Evolutionary conservation across 2,329 filamentous ascomycete genomes (phyloP).

Genomic region (Pezicula neosporulosa): DNA sequence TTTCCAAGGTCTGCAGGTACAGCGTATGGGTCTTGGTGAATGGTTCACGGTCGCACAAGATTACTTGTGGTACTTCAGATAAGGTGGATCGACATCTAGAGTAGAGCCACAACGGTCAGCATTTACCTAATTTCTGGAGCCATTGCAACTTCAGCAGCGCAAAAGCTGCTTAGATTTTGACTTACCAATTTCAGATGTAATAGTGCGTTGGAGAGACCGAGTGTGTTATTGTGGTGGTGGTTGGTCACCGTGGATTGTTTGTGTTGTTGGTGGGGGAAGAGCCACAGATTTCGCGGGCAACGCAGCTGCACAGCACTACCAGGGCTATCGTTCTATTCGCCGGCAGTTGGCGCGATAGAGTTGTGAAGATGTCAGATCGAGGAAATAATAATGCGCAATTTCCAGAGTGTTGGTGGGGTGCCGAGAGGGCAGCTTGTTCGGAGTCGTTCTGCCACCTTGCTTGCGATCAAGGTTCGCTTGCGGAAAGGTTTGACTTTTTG

Average conservation of each 20-base stretch:
- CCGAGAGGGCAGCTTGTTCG: too few species aligned
- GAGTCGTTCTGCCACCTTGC: too few species aligned
- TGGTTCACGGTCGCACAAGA: constrained; percentile 25
- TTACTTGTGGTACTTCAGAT: constrained; percentile 27
- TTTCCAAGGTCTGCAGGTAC: constrained; percentile 26
- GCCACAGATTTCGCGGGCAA: neutral
- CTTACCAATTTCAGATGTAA: neutral
- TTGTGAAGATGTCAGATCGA: neutral
- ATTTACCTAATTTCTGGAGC: neutral
- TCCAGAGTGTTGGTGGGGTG: neutral
- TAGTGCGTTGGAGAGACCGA: neutral
- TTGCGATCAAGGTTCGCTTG: too few species aligned
- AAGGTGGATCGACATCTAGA: constrained; percentile 22
- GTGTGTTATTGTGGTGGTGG: neutral
- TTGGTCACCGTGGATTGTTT: too few species aligned
- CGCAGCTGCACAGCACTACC: neutral
- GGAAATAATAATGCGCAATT: neutral
- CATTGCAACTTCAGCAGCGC: neutral
- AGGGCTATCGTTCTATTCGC: neutral
- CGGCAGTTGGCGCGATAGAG: too few species aligned
- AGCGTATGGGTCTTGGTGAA: constrained; percentile 15
- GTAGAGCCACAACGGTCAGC: constrained; percentile 12
- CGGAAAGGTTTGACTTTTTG: too few species aligned
- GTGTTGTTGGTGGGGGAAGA: neutral
- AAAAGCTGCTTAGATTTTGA: neutral